These are phyloP conservation scores for Leptographium flavum DNA, from an alignment of 2,329 filamentous ascomycete species.

Conservation along the genomic window DNA sequence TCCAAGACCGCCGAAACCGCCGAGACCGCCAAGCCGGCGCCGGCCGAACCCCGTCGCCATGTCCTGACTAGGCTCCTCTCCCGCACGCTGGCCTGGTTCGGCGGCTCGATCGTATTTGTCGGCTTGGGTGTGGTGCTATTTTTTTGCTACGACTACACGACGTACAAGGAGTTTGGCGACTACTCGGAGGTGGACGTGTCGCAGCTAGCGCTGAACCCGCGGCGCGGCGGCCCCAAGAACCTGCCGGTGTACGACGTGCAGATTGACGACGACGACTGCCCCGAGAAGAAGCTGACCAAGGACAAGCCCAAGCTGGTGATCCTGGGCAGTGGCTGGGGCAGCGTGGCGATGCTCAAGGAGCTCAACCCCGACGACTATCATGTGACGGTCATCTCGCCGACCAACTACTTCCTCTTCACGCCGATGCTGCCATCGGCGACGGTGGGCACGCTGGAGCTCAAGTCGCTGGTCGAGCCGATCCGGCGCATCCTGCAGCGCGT, in stretches of 20 bases:
- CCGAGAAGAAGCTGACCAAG: constrained; percentile 55
- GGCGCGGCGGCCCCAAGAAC: constrained; percentile 83
- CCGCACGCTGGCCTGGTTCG: constrained; percentile 55
- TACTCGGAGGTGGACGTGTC: constrained; percentile 70
- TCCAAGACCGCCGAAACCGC: background rate
- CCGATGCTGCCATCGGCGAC: constrained; percentile 96
- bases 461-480: constrained; percentile 86
- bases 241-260: constrained; percentile 78
- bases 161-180: constrained; percentile 61
- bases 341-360: constrained; percentile 80
- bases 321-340: constrained; percentile 88
- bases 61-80: constrained; percentile 45
- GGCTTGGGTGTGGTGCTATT: constrained; percentile 62
- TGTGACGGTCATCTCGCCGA: constrained; percentile 84
- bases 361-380: constrained; percentile 87
- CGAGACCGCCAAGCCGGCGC: constrained; percentile 14
- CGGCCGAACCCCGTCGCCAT: constrained; percentile 24
- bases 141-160: constrained; percentile 87
- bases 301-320: constrained; percentile 89
- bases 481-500: constrained; percentile 67
- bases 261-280: constrained; percentile 84
- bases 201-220: constrained; percentile 65
- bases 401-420: constrained; percentile 96
- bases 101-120: constrained; percentile 59
- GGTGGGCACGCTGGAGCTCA: constrained; percentile 82